A percentile compares a stretch with the other conserved stretches of the same genome.
Evolutionary conservation across 139 green algal species (phyloP).

Genomic region (Chlamydomonas asymmetrica): DNA sequence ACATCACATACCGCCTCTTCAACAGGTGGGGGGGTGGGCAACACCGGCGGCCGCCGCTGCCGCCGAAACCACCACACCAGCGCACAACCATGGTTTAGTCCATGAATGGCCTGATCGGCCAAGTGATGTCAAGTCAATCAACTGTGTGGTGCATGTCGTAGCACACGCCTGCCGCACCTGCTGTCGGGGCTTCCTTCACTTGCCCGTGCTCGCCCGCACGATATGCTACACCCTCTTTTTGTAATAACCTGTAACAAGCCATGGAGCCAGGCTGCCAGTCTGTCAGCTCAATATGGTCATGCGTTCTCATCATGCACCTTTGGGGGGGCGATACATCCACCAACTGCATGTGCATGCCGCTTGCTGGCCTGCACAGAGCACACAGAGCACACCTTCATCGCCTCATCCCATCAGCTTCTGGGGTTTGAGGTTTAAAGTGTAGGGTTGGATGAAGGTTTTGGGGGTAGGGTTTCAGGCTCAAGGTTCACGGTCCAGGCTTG

Average conservation of each 20-base stretch:
- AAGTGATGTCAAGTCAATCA: too few species aligned
- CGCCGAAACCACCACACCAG: too few species aligned
- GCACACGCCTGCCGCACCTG: too few species aligned
- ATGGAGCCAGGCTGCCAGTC: background rate
- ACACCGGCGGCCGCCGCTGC: too few species aligned
- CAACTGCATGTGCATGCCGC: too few species aligned
- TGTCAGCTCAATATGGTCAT: background rate
- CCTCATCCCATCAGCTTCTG: background rate
- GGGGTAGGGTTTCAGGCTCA: background rate
- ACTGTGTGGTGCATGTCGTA: background rate
- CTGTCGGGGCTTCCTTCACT: too few species aligned
- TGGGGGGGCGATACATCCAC: background rate
- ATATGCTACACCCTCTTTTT: background rate
- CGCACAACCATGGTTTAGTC: too few species aligned
- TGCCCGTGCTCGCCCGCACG: too few species aligned
- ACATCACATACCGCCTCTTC: constrained; percentile 84
- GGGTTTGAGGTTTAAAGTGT: background rate
- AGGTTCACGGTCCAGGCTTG: background rate
- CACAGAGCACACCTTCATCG: too few species aligned
- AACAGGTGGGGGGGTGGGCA: constrained; percentile 31
- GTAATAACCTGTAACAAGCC: background rate
- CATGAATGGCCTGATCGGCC: too few species aligned
- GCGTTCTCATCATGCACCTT: background rate
- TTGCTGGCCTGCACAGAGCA: too few species aligned
- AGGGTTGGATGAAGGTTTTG: background rate